These are phyloP conservation scores for Arthrobotrys megalospora DNA, from an alignment of 2,329 filamentous ascomycete species.

Conservation along the genomic window DNA sequence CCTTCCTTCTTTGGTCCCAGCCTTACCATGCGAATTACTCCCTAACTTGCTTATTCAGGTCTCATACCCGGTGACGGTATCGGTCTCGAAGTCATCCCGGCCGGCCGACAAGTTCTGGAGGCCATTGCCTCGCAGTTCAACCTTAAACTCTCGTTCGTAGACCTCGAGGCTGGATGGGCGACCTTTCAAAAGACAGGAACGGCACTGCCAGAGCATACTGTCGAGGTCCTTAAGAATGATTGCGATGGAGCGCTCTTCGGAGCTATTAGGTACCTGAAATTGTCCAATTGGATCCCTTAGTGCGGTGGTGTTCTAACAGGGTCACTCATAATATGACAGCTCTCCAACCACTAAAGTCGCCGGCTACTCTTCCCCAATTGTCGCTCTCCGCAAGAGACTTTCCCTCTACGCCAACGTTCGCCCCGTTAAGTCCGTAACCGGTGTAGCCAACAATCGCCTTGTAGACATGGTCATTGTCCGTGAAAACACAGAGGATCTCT, in stretches of 20 bases:
- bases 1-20: conserved; percentile 36
- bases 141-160: conserved; percentile 92
- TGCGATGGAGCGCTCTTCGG: conserved; percentile 98
- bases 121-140: conserved; percentile 90
- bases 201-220: conserved; percentile 90
- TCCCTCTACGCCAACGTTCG: conserved; percentile 98
- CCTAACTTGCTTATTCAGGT: conserved; percentile 71
- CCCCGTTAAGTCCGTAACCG: conserved; percentile 86
- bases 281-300: neutral
- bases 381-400: conserved; percentile 94
- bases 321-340: conserved; percentile 67
- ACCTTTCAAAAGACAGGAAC: conserved; percentile 91
- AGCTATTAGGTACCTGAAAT: conserved; percentile 77
- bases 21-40: conserved; percentile 3
- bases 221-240: conserved; percentile 87
- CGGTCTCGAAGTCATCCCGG: conserved; percentile 97
- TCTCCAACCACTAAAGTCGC: conserved; percentile 90
- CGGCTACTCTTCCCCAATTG: conserved; percentile 96
- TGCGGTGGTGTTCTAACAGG: neutral
- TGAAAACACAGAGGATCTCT: conserved; percentile 97
- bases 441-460: conserved; percentile 73
- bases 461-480: conserved; percentile 98
- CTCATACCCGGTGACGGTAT: conserved; percentile 99
- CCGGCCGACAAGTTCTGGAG: conserved; percentile 91
- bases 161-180: conserved; percentile 93